phyloP scores from a whole-genome alignment of 192 early-diverging fungal species.

The Phycomyces blakesleeanus region DNA sequence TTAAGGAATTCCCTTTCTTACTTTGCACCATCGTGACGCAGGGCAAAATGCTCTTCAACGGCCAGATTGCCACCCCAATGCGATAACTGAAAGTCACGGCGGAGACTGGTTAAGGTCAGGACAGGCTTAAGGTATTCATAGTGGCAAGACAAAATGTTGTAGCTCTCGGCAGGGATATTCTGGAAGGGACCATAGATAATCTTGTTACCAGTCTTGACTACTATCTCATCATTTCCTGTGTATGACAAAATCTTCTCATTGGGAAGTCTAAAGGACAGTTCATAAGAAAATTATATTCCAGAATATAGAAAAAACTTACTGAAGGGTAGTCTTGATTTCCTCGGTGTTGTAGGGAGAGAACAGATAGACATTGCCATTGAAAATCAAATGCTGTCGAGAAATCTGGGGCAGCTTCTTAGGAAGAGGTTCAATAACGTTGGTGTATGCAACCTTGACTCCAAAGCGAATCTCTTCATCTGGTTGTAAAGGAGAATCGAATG shows the following conservation, averaged over 20 bases:
- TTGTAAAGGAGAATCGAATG: slow-evolving; percentile 39
- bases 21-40: slow-evolving; percentile 76
- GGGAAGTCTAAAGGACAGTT: slow-evolving; percentile 25
- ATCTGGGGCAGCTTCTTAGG: slow-evolving; percentile 57
- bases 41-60: slow-evolving; percentile 77
- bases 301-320: slow-evolving; percentile 50
- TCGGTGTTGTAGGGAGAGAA: slow-evolving; percentile 61
- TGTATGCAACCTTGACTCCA: slow-evolving; percentile 49
- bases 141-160: slow-evolving; percentile 51
- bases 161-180: slow-evolving; percentile 38
- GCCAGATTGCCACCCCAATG: slow-evolving; percentile 81
- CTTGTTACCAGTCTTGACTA: slow-evolving; percentile 47
- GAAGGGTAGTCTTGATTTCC: slow-evolving; percentile 77
- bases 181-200: slow-evolving; percentile 75
- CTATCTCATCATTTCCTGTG: slow-evolving; percentile 30
- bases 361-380: slow-evolving; percentile 57
- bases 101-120: slow-evolving; percentile 52
- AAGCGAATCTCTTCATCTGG: slow-evolving; percentile 59
- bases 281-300: neutral
- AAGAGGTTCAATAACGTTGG: slow-evolving; percentile 43
- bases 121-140: slow-evolving; percentile 61
- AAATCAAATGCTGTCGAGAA: slow-evolving; percentile 64
- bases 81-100: slow-evolving; percentile 76
- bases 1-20: too few relatives aligned
- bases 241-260: slow-evolving; percentile 36